These are phyloP conservation scores for Globisporangium yorkense DNA, from an alignment of 352 stramenopile genomes.

Conservation along the genomic window DNA sequence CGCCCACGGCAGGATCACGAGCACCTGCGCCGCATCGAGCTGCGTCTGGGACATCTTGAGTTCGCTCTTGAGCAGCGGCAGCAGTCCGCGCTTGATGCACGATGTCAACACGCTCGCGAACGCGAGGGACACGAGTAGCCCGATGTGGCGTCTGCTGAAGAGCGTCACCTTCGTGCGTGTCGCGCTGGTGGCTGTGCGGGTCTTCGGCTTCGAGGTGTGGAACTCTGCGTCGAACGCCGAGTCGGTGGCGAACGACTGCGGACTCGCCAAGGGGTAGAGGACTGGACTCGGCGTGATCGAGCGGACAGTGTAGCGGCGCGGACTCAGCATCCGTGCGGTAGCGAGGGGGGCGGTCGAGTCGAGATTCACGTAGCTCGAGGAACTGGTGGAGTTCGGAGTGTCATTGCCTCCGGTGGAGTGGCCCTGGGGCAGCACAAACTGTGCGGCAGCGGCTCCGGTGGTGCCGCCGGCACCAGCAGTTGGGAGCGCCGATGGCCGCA, in stretches of 20 bases:
- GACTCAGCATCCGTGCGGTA: background rate
- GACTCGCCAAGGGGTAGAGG: background rate
- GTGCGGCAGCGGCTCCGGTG: background rate
- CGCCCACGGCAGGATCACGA: slow-evolving; percentile 42
- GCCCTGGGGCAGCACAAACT: background rate
- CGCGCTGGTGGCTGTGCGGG: background rate
- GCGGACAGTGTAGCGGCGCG: background rate
- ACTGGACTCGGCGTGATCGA: background rate
- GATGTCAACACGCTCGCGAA: slow-evolving; percentile 30
- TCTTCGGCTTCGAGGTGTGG: background rate
- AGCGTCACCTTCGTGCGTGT: slow-evolving; percentile 7
- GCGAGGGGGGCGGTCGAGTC: background rate
- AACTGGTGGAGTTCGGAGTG: background rate
- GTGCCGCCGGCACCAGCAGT: too few relatives aligned
- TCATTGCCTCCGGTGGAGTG: background rate
- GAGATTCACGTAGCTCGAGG: background rate
- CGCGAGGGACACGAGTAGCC: slow-evolving; percentile 30
- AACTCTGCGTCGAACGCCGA: background rate
- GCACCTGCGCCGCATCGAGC: slow-evolving; percentile 22
- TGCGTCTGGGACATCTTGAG: slow-evolving; percentile 28
- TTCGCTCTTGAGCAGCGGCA: slow-evolving; percentile 37
- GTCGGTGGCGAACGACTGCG: background rate
- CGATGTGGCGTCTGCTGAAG: slow-evolving; percentile 19
- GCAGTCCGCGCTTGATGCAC: slow-evolving; percentile 28
- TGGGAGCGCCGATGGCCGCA: background rate